A percentile compares a stretch with the other conserved stretches of the same genome.
Evolutionary conservation across 75 land plant species (phyloP).

Genomic region (Isoetes taiwanensis): DNA sequence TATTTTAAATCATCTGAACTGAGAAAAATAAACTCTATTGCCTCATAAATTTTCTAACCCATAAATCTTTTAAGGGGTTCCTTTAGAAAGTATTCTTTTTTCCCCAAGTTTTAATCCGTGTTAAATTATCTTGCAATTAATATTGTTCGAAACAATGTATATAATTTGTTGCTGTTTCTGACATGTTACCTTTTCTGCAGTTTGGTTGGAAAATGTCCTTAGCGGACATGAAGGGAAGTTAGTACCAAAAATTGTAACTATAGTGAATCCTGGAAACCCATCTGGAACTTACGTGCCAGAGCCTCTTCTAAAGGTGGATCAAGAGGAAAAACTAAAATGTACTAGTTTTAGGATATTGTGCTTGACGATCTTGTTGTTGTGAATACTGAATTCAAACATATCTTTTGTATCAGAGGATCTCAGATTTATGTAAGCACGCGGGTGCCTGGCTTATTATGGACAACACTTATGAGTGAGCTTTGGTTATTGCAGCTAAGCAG

Average conservation of each 20-base stretch:
- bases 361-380: background rate
- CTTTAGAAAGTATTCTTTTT: too few relatives aligned
- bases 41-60: too few relatives aligned
- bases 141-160: background rate
- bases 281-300: conserved; percentile 85
- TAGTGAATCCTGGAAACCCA: conserved; percentile 98
- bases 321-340: too few relatives aligned
- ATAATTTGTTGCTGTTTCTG: background rate
- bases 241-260: conserved; percentile 77
- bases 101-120: too few relatives aligned
- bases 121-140: too few relatives aligned
- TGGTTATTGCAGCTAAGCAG: background rate
- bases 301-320: conserved; percentile 57
- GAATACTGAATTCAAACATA: background rate
- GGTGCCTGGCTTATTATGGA: conserved; percentile 92
- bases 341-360: background rate
- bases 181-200: conserved; percentile 31
- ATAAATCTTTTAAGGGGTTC: too few relatives aligned
- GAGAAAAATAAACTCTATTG: too few relatives aligned
- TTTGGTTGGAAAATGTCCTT: conserved; percentile 64
- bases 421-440: conserved; percentile 65
- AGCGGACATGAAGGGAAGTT: conserved; percentile 30
- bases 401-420: conserved; percentile 43
- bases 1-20: too few relatives aligned
- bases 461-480: conserved; percentile 92